These are phyloP conservation scores for Colletotrichum tanaceti DNA, from an alignment of 2,329 filamentous ascomycete genomes.

Conservation along the genomic window DNA sequence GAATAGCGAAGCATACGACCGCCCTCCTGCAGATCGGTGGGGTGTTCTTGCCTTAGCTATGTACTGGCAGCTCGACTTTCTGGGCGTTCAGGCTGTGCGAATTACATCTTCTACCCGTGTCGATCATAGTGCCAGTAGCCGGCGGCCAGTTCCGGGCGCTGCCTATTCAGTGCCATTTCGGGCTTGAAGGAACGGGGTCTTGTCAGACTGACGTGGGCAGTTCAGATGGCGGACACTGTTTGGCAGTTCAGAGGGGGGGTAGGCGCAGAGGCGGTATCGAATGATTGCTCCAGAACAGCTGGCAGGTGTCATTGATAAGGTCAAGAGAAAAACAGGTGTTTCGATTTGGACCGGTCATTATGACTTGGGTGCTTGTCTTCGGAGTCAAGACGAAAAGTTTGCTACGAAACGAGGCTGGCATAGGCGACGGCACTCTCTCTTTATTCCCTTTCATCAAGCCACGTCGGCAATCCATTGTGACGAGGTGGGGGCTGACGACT, in stretches of 20 bases:
- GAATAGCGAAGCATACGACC: conserved; percentile 23
- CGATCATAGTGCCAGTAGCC: conserved; percentile 7
- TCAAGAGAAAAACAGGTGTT: background rate
- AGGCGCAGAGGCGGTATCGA: conserved; percentile 28
- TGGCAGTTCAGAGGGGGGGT: conserved; percentile 15
- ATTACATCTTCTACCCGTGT: conserved; percentile 5
- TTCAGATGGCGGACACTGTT: conserved; percentile 10
- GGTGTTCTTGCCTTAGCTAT: conserved; percentile 32
- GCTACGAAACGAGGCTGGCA: background rate
- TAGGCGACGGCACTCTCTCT: no score
- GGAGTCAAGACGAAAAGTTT: background rate
- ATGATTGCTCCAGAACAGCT: background rate
- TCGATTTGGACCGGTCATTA: conserved; percentile 8
- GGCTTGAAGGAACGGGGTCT: background rate
- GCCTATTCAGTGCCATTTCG: background rate
- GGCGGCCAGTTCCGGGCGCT: conserved; percentile 5
- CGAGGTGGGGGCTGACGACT: background rate
- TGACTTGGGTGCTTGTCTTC: conserved; percentile 2
- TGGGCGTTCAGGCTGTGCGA: conserved; percentile 21
- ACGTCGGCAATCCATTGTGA: background rate
- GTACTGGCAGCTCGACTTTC: conserved; percentile 18
- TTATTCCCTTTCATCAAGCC: conserved; percentile 2
- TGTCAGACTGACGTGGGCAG: conserved; percentile 26
- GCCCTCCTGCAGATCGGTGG: conserved; percentile 39
- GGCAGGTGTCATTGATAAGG: background rate